These are phyloP conservation scores for Kodamaea nitidulidarum DNA, from an alignment of 805 yeast genomes.

Conservation along the genomic window DNA sequence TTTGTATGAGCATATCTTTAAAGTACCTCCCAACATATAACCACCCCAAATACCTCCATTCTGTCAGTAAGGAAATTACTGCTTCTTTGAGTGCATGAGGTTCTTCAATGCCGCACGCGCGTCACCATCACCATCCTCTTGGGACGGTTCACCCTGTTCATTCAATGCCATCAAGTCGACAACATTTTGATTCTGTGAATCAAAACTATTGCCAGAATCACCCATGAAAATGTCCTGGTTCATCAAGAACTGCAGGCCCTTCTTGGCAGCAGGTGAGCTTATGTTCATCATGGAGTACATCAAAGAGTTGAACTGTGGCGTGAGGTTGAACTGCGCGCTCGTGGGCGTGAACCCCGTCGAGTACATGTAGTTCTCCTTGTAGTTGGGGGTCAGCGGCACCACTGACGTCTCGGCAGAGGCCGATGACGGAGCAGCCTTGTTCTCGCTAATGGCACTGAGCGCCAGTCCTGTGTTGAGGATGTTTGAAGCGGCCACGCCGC, in stretches of 20 bases:
- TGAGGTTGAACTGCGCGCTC: slow-evolving; percentile 26
- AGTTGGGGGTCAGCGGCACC: slow-evolving; percentile 36
- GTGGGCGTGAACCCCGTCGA: slow-evolving; percentile 29
- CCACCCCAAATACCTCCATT: too few species aligned
- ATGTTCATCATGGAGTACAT: slow-evolving; percentile 35
- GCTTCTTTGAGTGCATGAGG: slow-evolving; percentile 17
- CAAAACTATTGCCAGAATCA: slow-evolving; percentile 8
- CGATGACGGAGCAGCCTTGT: neutral
- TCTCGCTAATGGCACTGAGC: slow-evolving; percentile 14
- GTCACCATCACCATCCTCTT: slow-evolving; percentile 30
- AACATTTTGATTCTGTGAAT: slow-evolving; percentile 11
- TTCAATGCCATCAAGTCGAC: slow-evolving; percentile 19
- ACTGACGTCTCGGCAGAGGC: slow-evolving; percentile 8
- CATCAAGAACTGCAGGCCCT: slow-evolving; percentile 17
- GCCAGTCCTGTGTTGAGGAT: slow-evolving; percentile 4
- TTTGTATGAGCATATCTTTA: too few species aligned
- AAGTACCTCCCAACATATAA: too few species aligned
- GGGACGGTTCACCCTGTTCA: neutral
- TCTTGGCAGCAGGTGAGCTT: slow-evolving; percentile 27
- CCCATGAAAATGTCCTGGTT: slow-evolving; percentile 28
- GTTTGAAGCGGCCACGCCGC: slow-evolving; percentile 13
- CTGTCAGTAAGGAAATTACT: too few species aligned
- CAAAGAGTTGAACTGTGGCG: slow-evolving; percentile 39
- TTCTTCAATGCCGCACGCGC: slow-evolving; percentile 37
- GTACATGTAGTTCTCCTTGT: slow-evolving; percentile 24